Evolutionary conservation across 495 filamentous ascomycete species (phyloP).

Genomic region (Aspergillus diversus): DNA sequence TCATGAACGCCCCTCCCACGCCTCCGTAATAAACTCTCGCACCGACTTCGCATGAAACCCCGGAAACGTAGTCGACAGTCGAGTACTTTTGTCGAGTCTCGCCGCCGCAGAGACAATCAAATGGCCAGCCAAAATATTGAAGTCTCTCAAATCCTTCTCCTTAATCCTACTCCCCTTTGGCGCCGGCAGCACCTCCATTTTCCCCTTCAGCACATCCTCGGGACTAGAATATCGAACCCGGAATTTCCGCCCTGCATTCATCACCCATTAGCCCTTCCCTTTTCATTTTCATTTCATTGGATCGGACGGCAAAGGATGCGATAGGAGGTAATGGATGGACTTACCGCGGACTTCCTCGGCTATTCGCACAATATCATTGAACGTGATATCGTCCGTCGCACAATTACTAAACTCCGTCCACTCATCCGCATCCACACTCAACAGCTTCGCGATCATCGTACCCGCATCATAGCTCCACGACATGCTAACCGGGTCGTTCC

Average conservation of each 20-base stretch:
- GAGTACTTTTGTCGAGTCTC: neutral
- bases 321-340: neutral
- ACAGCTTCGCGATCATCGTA: neutral
- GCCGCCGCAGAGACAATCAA: neutral
- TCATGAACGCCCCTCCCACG: neutral
- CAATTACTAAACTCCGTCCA: constrained; percentile 1
- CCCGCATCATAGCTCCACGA: neutral
- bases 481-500: neutral
- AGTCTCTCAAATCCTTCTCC: neutral
- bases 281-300: neutral
- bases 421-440: neutral
- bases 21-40: neutral
- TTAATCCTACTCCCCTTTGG: neutral
- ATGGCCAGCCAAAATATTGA: neutral
- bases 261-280: no score
- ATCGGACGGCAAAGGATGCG: neutral
- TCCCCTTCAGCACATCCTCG: neutral
- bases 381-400: neutral
- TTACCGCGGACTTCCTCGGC: constrained; percentile 6
- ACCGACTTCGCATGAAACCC: neutral
- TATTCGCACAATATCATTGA: constrained; percentile 4
- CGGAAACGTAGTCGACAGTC: neutral
- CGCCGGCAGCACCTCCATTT: neutral
- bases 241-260: neutral
- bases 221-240: neutral